Evolutionary conservation across 2,329 filamentous ascomycete genomes (phyloP).

Genomic region (Talaromyces verruculosus): DNA sequence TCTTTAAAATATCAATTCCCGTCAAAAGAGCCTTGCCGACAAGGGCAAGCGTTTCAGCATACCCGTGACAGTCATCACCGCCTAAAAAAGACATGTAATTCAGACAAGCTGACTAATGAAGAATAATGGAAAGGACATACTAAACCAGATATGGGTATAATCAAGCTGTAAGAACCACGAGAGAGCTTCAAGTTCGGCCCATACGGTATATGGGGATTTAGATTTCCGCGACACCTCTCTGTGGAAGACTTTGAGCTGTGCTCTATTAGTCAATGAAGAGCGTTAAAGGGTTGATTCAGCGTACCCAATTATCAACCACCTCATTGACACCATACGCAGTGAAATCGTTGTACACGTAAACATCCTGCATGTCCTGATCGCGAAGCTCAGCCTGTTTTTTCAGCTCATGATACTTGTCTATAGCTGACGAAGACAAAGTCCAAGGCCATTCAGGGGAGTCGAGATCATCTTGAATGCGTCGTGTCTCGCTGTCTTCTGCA

Average conservation of each 20-base stretch:
- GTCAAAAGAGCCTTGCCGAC: constrained; percentile 19
- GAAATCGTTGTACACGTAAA: constrained; percentile 18
- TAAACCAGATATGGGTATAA: constrained; percentile 14
- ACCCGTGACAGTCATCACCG: constrained; percentile 14
- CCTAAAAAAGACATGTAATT: background rate
- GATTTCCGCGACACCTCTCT: constrained; percentile 8
- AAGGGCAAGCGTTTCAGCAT: constrained; percentile 12
- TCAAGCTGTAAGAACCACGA: constrained; percentile 16
- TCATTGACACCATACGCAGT: constrained; percentile 16
- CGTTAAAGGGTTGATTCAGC: background rate
- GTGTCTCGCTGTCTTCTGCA: background rate
- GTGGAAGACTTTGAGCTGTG: constrained; percentile 17
- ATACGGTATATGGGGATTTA: constrained; percentile 11
- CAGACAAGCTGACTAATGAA: background rate
- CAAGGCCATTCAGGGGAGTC: constrained; percentile 14
- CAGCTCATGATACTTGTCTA: constrained; percentile 1
- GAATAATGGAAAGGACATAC: background rate
- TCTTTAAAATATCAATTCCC: constrained; percentile 7
- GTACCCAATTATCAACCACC: constrained; percentile 17
- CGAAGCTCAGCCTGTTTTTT: constrained; percentile 6
- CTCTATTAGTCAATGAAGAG: constrained; percentile 1
- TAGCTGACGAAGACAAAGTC: constrained; percentile 3
- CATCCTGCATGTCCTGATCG: constrained; percentile 13
- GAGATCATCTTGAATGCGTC: background rate
- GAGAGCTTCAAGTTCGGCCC: constrained; percentile 15